These are phyloP conservation scores for Sclerotinia nivalis DNA, from an alignment of 2,329 filamentous ascomycete species.

Conservation along the genomic window DNA sequence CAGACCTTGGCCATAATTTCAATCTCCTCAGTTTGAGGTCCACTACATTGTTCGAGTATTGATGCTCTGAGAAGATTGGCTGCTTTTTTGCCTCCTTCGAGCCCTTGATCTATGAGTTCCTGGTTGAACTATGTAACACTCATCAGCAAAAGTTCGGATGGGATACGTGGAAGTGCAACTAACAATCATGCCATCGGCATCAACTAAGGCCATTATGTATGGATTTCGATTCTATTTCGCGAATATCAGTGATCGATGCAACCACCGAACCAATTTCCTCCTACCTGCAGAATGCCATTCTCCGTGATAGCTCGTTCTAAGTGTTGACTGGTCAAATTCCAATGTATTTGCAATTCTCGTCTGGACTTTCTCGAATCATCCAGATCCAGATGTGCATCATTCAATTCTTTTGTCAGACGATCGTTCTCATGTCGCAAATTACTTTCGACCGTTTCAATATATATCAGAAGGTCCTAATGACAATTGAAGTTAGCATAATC, in stretches of 20 bases:
- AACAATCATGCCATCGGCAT: slow-evolving; percentile 64
- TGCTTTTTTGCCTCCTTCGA: slow-evolving; percentile 45
- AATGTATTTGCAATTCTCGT: slow-evolving; percentile 52
- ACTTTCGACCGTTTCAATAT: slow-evolving; percentile 49
- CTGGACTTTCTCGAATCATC: slow-evolving; percentile 50
- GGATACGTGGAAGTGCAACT: slow-evolving; percentile 34
- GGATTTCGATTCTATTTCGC: slow-evolving; percentile 49
- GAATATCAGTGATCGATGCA: slow-evolving; percentile 12
- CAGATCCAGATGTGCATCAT: slow-evolving; percentile 52
- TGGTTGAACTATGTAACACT: slow-evolving; percentile 55
- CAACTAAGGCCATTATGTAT: slow-evolving; percentile 62
- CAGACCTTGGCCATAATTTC: slow-evolving; percentile 59
- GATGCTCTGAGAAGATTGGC: slow-evolving; percentile 50
- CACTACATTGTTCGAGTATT: slow-evolving; percentile 50
- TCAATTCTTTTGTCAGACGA: slow-evolving; percentile 46
- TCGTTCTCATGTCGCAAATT: slow-evolving; percentile 49
- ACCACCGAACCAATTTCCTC: slow-evolving; percentile 8
- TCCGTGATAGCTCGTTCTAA: slow-evolving; percentile 44
- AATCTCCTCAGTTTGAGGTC: slow-evolving; percentile 47
- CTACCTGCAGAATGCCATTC: slow-evolving; percentile 51
- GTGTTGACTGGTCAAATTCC: slow-evolving; percentile 46
- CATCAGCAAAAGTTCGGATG: slow-evolving; percentile 23
- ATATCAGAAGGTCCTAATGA: slow-evolving; percentile 50
- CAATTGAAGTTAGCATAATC: slow-evolving; percentile 11
- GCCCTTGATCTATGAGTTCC: slow-evolving; percentile 53